Base-by-base conservation (phyloP, 495 filamentous ascomycete species). In the Podospora tetraspora region DNA sequence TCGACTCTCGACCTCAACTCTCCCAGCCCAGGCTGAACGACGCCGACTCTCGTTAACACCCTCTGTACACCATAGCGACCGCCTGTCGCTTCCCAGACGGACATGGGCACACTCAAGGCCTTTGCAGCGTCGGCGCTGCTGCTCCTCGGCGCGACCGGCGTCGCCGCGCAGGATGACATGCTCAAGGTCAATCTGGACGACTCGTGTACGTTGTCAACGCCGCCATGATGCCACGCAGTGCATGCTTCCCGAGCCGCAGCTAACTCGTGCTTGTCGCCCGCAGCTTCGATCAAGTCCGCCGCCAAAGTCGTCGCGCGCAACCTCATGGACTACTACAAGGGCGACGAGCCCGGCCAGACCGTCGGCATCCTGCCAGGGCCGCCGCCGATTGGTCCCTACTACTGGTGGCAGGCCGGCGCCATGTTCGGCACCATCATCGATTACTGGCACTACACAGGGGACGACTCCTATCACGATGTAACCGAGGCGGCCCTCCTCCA, bases 391-490 rank as follows among this genome's bases (percentile, higher is more conserved):
- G 74, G 71, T 0, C 69, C 69, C 1, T 83, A 83, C 69, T 83
- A 83, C 74, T 83, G 92, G 92, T 94, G 92, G 92, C 90, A 94
- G 77, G 89, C 82, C n/a, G 86, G 88, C 19, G 89, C 89, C 61
- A 84, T 91, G 79, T 90, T 89, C 77, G 86, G 86, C 74, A 83
- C 86, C n/a, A 75, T 89, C 69, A 81, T 92, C 66, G 83, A 90
- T 69, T 92, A 92, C 78, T 91, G 86, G 85, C 84, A 85, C 68
- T 86, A 85, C 61, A 91, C 89, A 0, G 86, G 86, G 24, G 87
- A 92, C 67, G 69, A 74, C 11, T 81, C 84, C 7, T 90, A 91
- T 75, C 90, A 90, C 74, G 72, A 83, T 37, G 78, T 85, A 32
- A 75, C 85, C 16, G 76, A 73, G 19, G 70, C 85, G 67, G 87